These are phyloP conservation scores for Herpotrichia juniperi DNA, from an alignment of 2,329 filamentous ascomycete species.

Conservation along the genomic window DNA sequence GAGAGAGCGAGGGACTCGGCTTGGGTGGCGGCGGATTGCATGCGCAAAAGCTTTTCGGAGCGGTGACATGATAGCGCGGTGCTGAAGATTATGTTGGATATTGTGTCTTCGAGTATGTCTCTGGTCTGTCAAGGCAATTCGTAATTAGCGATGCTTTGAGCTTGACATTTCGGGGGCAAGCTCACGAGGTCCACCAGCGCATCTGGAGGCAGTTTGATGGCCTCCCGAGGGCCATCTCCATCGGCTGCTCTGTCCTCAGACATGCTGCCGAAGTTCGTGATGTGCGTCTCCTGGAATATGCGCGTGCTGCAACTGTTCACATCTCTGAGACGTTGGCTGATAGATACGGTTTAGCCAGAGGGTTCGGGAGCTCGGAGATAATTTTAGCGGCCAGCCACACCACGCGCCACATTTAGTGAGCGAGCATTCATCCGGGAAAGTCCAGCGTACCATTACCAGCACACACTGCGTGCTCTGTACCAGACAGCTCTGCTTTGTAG, in stretches of 20 bases:
- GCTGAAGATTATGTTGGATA: constrained; percentile 79
- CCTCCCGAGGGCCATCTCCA: constrained; percentile 31
- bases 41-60: constrained; percentile 76
- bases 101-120: constrained; percentile 71
- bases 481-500: too few relatives aligned
- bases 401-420: constrained; percentile 1
- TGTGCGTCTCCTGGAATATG: constrained; percentile 20
- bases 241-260: constrained; percentile 43
- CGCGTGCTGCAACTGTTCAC: constrained; percentile 7
- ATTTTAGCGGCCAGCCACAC: constrained; percentile 6
- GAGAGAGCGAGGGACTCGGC: constrained; percentile 47
- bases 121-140: constrained; percentile 29
- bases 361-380: constrained; percentile 21
- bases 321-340: constrained; percentile 27
- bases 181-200: constrained; percentile 41
- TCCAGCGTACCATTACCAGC: too few relatives aligned
- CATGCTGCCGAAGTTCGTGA: constrained; percentile 35
- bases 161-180: constrained; percentile 10
- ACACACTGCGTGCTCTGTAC: too few relatives aligned
- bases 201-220: constrained; percentile 32
- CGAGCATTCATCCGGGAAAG: too few relatives aligned
- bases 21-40: constrained; percentile 63
- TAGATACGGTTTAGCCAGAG: constrained; percentile 11
- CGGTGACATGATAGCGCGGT: constrained; percentile 76
- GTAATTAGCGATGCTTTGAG: constrained; percentile 32